Evolutionary conservation across 1,139 yeast species (phyloP).

Genomic region (Sugiyamaella japonica): DNA sequence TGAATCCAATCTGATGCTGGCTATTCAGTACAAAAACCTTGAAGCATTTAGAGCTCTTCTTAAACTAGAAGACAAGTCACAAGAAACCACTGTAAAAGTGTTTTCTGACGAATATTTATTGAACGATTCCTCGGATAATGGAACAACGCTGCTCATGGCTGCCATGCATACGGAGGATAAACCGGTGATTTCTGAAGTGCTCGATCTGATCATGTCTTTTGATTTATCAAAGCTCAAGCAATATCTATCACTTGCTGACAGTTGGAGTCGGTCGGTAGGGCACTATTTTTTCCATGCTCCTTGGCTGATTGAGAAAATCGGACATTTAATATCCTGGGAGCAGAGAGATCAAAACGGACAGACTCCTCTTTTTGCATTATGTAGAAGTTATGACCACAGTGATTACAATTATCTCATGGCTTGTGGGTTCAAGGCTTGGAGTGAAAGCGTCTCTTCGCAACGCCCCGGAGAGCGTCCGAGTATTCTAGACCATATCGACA

Average conservation of each 20-base stretch:
- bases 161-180: conserved; percentile 59
- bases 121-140: conserved; percentile 57
- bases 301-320: conserved; percentile 54
- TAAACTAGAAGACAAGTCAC: neutral
- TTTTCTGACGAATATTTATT: conserved; percentile 67
- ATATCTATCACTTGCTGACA: conserved; percentile 56
- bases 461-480: conserved; percentile 20
- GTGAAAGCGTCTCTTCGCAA: conserved; percentile 13
- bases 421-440: conserved; percentile 47
- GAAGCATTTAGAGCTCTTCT: conserved; percentile 50
- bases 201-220: conserved; percentile 50
- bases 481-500: conserved; percentile 62
- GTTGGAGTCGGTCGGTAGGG: conserved; percentile 58
- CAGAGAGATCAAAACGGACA: conserved; percentile 65
- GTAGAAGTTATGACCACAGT: conserved; percentile 79
- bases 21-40: conserved; percentile 29
- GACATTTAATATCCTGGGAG: conserved; percentile 67
- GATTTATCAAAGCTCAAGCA: conserved; percentile 46
- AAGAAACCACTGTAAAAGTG: conserved; percentile 31
- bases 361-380: conserved; percentile 75
- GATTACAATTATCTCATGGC: conserved; percentile 55
- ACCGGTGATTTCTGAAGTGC: conserved; percentile 50
- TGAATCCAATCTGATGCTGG: conserved; percentile 54
- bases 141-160: conserved; percentile 57
- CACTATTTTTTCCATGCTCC: conserved; percentile 70